Base-by-base conservation (phyloP, 2,329 filamentous ascomycete genomes). In the Geoglossum cookeanum region DNA sequence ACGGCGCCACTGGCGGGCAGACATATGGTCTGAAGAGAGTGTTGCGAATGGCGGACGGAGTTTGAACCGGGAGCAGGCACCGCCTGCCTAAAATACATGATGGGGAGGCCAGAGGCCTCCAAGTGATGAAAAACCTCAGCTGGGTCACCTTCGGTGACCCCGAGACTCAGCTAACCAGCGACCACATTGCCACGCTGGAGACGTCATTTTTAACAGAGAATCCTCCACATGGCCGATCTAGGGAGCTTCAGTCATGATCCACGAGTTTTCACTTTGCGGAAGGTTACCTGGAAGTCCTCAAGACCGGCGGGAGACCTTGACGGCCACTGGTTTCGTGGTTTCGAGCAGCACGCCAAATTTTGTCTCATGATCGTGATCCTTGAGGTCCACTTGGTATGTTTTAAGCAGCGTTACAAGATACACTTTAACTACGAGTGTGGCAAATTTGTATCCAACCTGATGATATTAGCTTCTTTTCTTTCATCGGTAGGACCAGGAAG, bases 361-460 rank as follows among this genome's bases (percentile, higher is more conserved):
- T 49, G 53, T 39, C 56, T 57, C 27, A 37, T 57, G 56, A 32
- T 45, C 56, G 17, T 33, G 47, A 29, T 57, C 56, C 47, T 37
- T 57, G 39, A 57, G 27, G 56, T 57, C 56, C 44, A 57, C 56
- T 54, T 37, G 33, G 32, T 57, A 57, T 49, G 27, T 57, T 17
- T 57, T n/a, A 9, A 57, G 47, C 39, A 57, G 56, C 56, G 47
- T 57, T 27, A 27, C 17, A 57, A 57, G 56, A 55, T 57, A 57
- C 44, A 32, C 22, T 33, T 57, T 57, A 29, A 35, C 39, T 4
- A 29, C 56, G 7, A 57, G 56, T 11, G 39, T 57, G 3, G 56
- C 6, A 33, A 57, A 55, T 57, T 57, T 32, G 47, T 57, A 57
- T 54, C 56, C 56, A 37, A 57, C 56, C 56, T 57, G 47, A 37